Evolutionary conservation across 2,329 filamentous ascomycete species (phyloP), one percentile per base, ranked within the genome.

Genomic region (Sordariomycetes sp.): DNA sequence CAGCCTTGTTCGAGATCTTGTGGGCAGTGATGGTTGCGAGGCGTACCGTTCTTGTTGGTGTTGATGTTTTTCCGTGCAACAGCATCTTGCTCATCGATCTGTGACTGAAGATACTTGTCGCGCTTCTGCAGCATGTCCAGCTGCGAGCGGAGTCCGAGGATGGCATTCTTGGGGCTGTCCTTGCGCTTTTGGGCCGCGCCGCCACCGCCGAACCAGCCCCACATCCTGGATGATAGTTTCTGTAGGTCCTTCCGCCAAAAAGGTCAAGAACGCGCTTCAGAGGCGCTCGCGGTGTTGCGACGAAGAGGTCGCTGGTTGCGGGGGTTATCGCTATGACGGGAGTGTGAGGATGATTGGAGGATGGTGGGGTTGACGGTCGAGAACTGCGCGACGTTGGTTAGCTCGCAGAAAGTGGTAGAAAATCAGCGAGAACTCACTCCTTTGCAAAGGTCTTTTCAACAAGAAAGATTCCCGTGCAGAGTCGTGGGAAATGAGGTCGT

Each of bases 111-210:
- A 55, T 96, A 86, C 59, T 77, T 84, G 69, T 96, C 88, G 40
- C 90, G 75, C 73, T 98, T 98, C 65, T 93, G 86, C 54, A 98
- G 72, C 88, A 96, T 96, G 49, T 95, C 90, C 29, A 96, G 72
- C 66, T 95, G 90, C 52, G 82, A 75, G 48, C 92, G 79, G 53
- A 98, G 68, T 40, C 75, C 76, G 37, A 98, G 70, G 51, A 98
- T 98, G 47, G 92, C 92, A 68, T 94, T 92, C 74, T 98, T 98
- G 38, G 92, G 86, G 40, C 79, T 82, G 65, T 95, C 86, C 68
- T 93, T 94, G 66, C 81, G 80, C 72, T 86, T 86, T 65, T 87
- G 80, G 48, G 80, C 79, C 50, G 76, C 75, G 46, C 75, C 76
- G 52, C 86, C 84, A 48, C 84, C 86, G 62, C 90, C 87, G 58